Conservation (phyloP, 78 protist species). For the Diacronema lutheri region DNA sequence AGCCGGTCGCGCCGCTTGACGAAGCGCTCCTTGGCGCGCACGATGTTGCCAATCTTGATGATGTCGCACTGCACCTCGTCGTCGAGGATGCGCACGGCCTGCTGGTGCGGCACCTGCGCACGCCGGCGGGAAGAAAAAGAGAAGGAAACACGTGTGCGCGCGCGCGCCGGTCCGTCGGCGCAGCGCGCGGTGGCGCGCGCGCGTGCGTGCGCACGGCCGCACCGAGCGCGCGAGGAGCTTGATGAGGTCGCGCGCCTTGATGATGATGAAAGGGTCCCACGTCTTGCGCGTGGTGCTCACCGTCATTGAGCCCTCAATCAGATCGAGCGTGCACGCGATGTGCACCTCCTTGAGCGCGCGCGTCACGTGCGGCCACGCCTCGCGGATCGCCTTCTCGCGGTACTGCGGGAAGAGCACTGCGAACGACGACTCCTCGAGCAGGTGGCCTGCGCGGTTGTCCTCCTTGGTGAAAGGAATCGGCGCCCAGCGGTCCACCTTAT, state of each 20-base stretch:
- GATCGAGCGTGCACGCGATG: slow-evolving; percentile 41
- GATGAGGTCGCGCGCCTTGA: slow-evolving; percentile 73
- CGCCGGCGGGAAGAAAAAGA: not conserved
- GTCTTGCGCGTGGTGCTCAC: slow-evolving; percentile 57
- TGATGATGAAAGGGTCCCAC: slow-evolving; percentile 95
- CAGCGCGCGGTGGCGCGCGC: too few species aligned
- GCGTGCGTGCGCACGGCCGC: too few species aligned
- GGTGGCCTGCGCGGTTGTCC: not conserved
- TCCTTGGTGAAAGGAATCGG: not conserved
- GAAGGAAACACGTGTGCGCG: too few species aligned
- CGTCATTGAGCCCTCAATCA: slow-evolving; percentile 55
- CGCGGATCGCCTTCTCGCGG: slow-evolving; percentile 47
- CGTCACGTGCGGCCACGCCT: slow-evolving; percentile 40
- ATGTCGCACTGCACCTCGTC: slow-evolving; percentile 90
- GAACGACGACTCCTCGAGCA: slow-evolving; percentile 40
- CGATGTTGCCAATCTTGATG: slow-evolving; percentile 81
- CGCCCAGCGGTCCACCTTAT: slow-evolving; percentile 1
- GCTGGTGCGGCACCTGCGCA: not conserved
- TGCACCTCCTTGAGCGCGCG: slow-evolving; percentile 17
- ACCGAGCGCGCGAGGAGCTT: slow-evolving; percentile 29
- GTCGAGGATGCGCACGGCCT: slow-evolving; percentile 74
- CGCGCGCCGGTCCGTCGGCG: too few species aligned
- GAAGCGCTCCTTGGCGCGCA: slow-evolving; percentile 85
- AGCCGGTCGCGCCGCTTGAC: slow-evolving; percentile 91
- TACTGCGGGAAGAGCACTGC: slow-evolving; percentile 45